Base-by-base conservation (phyloP, 169 alveolate species). In the Plasmodium ovale region DNA sequence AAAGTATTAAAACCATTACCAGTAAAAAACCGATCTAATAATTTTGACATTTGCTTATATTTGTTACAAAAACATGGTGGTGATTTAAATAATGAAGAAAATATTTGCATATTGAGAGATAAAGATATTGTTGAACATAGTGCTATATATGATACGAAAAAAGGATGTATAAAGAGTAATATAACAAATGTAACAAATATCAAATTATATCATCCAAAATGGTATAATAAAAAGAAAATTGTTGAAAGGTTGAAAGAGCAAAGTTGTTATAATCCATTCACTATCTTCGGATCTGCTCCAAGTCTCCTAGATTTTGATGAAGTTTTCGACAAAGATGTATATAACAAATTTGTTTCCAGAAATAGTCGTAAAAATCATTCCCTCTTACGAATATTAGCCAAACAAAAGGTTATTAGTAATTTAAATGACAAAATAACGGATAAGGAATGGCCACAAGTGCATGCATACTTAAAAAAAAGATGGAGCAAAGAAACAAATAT, bases 241-340 rank as follows among this genome's bases (percentile, higher is more conserved):
- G 39, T 85, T 51, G 89, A 92, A 47, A 88, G 93, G 74, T 64
- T 94, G 42, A 88, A 73, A 25, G 92, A 70, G 58, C 97, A 95
- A 87, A 90, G 92, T 39, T 60, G 70, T 27, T 95, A 95, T 96
- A 95, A 95, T 59, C 97, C 97, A 10, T 95, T 95, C 54, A 94
- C 97, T 1, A 93, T 95, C n/a, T 95, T 95, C 68, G 97, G 97
- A 27, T 92, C 96, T 16, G 89, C 97, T 5, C 93, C 93, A 62
- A 95, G 95, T 10, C 87, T 89, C n/a, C 94, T 94, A 6, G 90
- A 88, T 42, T 58, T 94, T 53, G 84, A 92, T 25, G 96, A 95
- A 51, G 94, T 95, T 2, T 94, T 95, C 74, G 94, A 92, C 65
- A 68, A 82, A 54, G 87, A 77, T 72, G 94, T 84, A 65, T 93